Percentiles rank a stretch among this genome's conserved stretches.
These are phyloP conservation scores for Saccharomycopsis sp. DNA, from an alignment of 805 yeast genomes.

Conservation along the genomic window DNA sequence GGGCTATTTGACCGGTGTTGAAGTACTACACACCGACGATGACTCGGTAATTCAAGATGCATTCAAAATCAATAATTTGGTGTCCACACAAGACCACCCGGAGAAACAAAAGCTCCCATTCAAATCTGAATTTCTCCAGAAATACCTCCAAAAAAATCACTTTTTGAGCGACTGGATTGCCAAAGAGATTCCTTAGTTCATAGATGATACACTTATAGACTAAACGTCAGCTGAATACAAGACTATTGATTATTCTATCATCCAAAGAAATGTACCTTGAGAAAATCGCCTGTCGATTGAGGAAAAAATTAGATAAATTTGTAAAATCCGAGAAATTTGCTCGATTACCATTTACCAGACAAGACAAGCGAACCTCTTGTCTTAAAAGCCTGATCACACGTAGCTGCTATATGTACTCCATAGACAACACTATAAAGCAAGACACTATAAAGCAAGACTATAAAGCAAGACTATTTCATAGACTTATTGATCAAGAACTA, in stretches of 20 bases:
- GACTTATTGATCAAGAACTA: no score
- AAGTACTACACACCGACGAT: neutral
- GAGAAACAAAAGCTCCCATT: neutral
- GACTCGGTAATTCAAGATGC: neutral
- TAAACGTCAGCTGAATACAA: no score
- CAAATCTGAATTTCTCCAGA: neutral
- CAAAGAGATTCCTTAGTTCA: neutral
- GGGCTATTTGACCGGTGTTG: neutral
- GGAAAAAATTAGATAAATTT: no score
- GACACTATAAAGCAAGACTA: no score
- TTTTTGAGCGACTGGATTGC: neutral
- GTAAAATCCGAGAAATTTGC: neutral
- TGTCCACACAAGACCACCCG: neutral
- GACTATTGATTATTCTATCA: neutral
- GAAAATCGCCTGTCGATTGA: neutral
- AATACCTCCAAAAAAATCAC: neutral
- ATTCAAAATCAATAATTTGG: neutral
- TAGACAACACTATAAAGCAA: no score
- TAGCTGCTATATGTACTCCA: no score
- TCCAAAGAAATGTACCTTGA: neutral
- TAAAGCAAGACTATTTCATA: no score
- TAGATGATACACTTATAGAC: neutral
- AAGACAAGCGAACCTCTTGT: no score
- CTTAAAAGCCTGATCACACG: no score
- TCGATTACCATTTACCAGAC: no score